Conservation (phyloP, 352 stramenopile species). For the Phytophthora litchii region DNA sequence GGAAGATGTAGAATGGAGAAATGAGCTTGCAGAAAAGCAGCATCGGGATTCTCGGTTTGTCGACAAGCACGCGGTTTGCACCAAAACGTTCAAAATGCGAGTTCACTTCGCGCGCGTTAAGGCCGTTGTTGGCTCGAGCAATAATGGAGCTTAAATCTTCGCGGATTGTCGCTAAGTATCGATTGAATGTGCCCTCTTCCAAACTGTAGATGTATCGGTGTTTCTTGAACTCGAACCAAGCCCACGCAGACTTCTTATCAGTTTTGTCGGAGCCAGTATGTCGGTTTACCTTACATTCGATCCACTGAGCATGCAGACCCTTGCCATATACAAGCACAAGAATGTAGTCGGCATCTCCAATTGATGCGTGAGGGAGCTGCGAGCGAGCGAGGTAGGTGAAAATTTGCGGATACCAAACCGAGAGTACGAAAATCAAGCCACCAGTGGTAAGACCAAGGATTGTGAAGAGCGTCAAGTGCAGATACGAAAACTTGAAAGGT, state of each 20-base stretch:
- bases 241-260: slow-evolving; percentile 17
- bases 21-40: slow-evolving; percentile 60
- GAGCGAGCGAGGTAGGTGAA: slow-evolving; percentile 61
- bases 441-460: slow-evolving; percentile 38
- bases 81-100: slow-evolving; percentile 46
- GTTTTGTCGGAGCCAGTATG: background rate
- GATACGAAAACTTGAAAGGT: slow-evolving; percentile 48
- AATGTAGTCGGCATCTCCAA: slow-evolving; percentile 53
- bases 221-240: slow-evolving; percentile 81
- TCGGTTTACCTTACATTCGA: slow-evolving; percentile 43
- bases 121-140: slow-evolving; percentile 33
- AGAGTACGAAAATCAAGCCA: slow-evolving; percentile 44
- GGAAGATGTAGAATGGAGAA: slow-evolving; percentile 70
- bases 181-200: slow-evolving; percentile 56
- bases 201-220: slow-evolving; percentile 67
- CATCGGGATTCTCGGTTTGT: slow-evolving; percentile 38
- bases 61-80: slow-evolving; percentile 56
- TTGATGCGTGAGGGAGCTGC: slow-evolving; percentile 27
- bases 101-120: slow-evolving; percentile 22
- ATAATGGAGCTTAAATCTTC: slow-evolving; percentile 42
- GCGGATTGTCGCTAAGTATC: slow-evolving; percentile 49
- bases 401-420: slow-evolving; percentile 70
- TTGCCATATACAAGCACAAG: slow-evolving; percentile 51
- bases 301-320: slow-evolving; percentile 43
- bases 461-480: slow-evolving; percentile 44